A percentile compares a stretch with the other conserved stretches of the same genome.
phyloP scores from a whole-genome alignment of 345 rosid species.

The Populus simonii region DNA sequence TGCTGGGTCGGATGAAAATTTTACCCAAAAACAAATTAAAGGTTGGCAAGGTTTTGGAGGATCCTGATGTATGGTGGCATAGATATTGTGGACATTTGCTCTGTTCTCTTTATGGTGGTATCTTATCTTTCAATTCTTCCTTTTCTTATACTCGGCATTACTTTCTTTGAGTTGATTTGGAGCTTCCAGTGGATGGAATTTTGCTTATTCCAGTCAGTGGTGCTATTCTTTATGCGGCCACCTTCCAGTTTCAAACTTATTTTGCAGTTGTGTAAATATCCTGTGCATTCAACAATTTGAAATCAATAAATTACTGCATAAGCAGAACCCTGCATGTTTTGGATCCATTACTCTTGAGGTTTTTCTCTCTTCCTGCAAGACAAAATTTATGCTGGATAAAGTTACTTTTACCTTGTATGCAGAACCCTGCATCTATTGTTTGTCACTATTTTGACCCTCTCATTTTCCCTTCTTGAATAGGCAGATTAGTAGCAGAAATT shows the following conservation, averaged over 20 bases:
- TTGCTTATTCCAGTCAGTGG: not conserved
- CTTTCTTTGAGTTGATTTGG: not conserved
- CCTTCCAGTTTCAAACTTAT: not conserved
- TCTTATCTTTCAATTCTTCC: not conserved
- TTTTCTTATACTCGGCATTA: not conserved
- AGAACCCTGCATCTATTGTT: not conserved
- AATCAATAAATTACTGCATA: not conserved
- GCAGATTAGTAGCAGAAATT: slow-evolving; percentile 91
- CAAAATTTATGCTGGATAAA: not conserved
- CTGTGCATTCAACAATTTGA: not conserved
- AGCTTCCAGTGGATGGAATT: not conserved
- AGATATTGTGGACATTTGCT: not conserved
- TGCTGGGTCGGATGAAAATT: not conserved
- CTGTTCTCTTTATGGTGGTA: not conserved
- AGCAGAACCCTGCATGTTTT: not conserved
- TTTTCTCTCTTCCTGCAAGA: not conserved
- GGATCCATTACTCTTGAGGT: not conserved
- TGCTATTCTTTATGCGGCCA: not conserved
- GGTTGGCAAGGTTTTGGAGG: not conserved
- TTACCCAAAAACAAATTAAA: not conserved
- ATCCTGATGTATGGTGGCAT: not conserved
- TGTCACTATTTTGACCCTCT: not conserved
- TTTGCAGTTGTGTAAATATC: not conserved
- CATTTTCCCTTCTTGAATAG: not conserved
- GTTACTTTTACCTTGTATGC: not conserved